These are phyloP conservation scores for Glaciozyma martinii DNA, from an alignment of 768 basidiomycete genomes.

Conservation along the genomic window DNA sequence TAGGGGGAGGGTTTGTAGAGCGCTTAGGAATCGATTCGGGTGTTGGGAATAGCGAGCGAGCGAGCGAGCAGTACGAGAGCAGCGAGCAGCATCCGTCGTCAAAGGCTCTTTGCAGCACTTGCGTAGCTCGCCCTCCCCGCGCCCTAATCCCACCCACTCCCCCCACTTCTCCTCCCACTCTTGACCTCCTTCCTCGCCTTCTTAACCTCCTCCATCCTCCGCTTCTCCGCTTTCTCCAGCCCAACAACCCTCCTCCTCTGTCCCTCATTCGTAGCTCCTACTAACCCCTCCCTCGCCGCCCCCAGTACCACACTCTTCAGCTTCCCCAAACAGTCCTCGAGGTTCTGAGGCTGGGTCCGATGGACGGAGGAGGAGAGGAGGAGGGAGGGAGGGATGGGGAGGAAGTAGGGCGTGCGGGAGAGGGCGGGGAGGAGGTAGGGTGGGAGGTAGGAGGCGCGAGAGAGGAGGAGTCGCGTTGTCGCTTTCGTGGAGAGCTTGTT, in stretches of 20 bases:
- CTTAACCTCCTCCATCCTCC: slow-evolving; percentile 3
- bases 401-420: slow-evolving; percentile 12
- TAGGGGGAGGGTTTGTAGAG: no score
- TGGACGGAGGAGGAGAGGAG: slow-evolving; percentile 26
- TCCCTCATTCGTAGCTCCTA: neutral
- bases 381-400: slow-evolving; percentile 10
- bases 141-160: neutral
- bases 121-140: no score
- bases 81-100: no score
- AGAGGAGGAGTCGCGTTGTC: slow-evolving; percentile 25
- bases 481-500: slow-evolving; percentile 33
- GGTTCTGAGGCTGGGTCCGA: slow-evolving; percentile 26
- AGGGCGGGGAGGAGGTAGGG: slow-evolving; percentile 19
- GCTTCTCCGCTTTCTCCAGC: neutral
- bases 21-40: no score
- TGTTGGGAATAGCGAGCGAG: no score
- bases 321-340: slow-evolving; percentile 26
- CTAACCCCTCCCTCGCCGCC: neutral
- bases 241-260: slow-evolving; percentile 1
- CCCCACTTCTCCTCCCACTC: neutral
- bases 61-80: no score
- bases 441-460: slow-evolving; percentile 6
- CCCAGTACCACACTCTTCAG: slow-evolving; percentile 3
- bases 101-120: no score
- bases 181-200: slow-evolving; percentile 1